A percentile compares a stretch with the other conserved stretches of the same genome.
These are phyloP conservation scores for Colletotrichum cordylinicola DNA, from an alignment of 2,329 filamentous ascomycete genomes.

Conservation along the genomic window DNA sequence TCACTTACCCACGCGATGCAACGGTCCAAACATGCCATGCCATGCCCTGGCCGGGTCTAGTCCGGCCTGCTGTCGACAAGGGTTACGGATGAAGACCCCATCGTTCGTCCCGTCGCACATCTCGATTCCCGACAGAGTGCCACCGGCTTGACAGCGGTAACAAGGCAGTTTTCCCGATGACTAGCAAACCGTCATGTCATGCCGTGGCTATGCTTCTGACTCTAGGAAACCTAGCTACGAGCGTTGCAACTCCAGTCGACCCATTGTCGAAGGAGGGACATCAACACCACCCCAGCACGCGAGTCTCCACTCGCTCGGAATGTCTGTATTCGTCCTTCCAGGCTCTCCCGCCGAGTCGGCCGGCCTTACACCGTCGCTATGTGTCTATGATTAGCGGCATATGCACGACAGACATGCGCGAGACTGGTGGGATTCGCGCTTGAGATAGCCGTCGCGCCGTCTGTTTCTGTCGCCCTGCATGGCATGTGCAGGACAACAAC, in stretches of 20 bases:
- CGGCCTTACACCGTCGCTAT: conserved; percentile 14
- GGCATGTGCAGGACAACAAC: conserved; percentile 10
- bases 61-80: neutral
- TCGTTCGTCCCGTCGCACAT: neutral
- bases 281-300: neutral
- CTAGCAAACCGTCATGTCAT: neutral
- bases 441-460: conserved; percentile 20
- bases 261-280: neutral
- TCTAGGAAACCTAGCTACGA: neutral
- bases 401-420: conserved; percentile 25
- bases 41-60: neutral
- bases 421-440: conserved; percentile 20
- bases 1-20: conserved; percentile 1
- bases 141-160: neutral
- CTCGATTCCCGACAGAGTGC: neutral
- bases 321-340: conserved; percentile 10
- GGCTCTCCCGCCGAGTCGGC: conserved; percentile 8
- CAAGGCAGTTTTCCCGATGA: neutral
- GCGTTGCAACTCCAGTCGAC: neutral
- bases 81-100: neutral
- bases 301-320: conserved; percentile 1
- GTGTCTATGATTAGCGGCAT: conserved; percentile 21
- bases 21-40: neutral
- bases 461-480: conserved; percentile 12
- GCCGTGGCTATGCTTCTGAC: neutral